These are phyloP conservation scores for Epipyxis sp. DNA, from an alignment of 108 stramenopile genomes.

Conservation along the genomic window DNA sequence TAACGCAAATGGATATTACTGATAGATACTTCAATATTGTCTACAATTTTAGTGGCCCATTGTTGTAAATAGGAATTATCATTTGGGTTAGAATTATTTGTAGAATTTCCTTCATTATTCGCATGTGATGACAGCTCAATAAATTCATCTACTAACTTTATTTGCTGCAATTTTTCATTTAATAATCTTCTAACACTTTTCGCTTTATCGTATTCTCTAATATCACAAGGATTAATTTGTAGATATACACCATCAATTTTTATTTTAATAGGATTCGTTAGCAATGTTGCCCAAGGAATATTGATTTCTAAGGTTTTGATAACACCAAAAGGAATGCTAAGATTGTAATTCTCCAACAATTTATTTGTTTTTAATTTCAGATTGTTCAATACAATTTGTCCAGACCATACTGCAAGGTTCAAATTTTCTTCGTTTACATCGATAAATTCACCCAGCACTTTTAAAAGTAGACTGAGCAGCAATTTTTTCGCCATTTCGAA, in stretches of 20 bases:
- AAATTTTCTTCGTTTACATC: constrained; percentile 19
- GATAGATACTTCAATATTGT: constrained; percentile 20
- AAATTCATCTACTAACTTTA: neutral
- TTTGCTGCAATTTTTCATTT: neutral
- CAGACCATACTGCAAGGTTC: constrained; percentile 19
- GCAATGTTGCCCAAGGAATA: constrained; percentile 25
- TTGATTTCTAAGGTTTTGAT: constrained; percentile 7
- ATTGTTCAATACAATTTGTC: constrained; percentile 13
- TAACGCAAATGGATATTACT: constrained; percentile 25
- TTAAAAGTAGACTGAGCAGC: constrained; percentile 4
- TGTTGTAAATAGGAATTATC: constrained; percentile 23
- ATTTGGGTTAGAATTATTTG: too few relatives aligned
- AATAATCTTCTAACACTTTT: neutral
- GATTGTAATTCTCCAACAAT: neutral
- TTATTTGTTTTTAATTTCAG: constrained; percentile 9
- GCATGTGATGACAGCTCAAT: neutral
- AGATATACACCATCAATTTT: neutral
- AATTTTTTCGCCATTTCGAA: constrained; percentile 9
- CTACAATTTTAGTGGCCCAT: constrained; percentile 11
- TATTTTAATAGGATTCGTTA: neutral
- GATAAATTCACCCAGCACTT: constrained; percentile 23
- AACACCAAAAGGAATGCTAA: neutral
- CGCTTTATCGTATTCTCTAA: neutral
- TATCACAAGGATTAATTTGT: constrained; percentile 11
- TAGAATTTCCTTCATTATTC: neutral